These are phyloP conservation scores for Huntiella omanensis DNA, from an alignment of 2,329 filamentous ascomycete genomes.

Conservation along the genomic window DNA sequence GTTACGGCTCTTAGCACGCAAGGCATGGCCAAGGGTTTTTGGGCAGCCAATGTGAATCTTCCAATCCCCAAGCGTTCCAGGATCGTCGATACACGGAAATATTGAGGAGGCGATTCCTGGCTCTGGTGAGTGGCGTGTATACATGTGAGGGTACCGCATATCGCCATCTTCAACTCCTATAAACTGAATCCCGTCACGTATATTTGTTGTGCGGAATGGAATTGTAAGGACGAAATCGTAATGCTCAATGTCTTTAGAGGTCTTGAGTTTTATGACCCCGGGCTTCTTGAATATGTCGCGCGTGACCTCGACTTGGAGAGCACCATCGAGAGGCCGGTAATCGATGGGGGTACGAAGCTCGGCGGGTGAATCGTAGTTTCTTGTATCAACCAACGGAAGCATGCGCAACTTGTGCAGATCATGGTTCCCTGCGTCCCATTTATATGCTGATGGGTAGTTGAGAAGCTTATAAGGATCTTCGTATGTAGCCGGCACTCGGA, in stretches of 20 bases:
- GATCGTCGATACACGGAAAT: conserved; percentile 86
- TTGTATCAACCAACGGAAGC: conserved; percentile 31
- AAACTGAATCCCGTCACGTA: conserved; percentile 80
- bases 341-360: conserved; percentile 35
- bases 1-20: conserved; percentile 16
- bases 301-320: conserved; percentile 22
- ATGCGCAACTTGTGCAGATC: conserved; percentile 52
- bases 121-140: conserved; percentile 64
- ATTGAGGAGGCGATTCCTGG: conserved; percentile 67
- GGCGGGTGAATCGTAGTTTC: conserved; percentile 33
- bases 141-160: conserved; percentile 72
- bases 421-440: conserved; percentile 54
- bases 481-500: conserved; percentile 21
- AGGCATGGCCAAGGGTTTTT: conserved; percentile 64
- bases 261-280: conserved; percentile 30
- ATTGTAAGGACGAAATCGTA: conserved; percentile 36
- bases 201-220: conserved; percentile 56
- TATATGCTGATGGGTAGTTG: conserved; percentile 39
- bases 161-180: conserved; percentile 69
- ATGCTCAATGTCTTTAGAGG: conserved; percentile 18
- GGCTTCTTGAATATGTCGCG: conserved; percentile 18
- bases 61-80: conserved; percentile 66
- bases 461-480: conserved; percentile 50
- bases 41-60: conserved; percentile 75
- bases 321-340: conserved; percentile 36